These are phyloP conservation scores for Colletotrichum siamense DNA, from an alignment of 2,329 filamentous ascomycete genomes.

Conservation along the genomic window DNA sequence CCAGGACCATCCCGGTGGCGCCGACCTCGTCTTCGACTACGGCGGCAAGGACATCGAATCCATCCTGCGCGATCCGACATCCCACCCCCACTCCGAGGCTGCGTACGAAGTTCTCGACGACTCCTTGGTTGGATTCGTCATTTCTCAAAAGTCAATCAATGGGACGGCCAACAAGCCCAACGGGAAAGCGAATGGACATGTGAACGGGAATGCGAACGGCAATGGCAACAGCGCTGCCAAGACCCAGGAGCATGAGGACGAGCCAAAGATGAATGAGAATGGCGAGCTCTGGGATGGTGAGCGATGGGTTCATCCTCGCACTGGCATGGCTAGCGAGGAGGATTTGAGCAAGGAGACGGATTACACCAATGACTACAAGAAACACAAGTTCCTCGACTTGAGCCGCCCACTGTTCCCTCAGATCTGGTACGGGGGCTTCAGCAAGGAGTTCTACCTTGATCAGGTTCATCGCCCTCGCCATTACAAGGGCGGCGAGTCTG, in stretches of 20 bases:
- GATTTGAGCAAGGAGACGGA: conserved; percentile 91
- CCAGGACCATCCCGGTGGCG: conserved; percentile 88
- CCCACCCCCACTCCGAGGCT: conserved; percentile 86
- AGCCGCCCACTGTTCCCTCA: conserved; percentile 84
- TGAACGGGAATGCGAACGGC: conserved; percentile 11
- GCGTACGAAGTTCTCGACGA: conserved; percentile 98
- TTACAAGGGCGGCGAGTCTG: conserved; percentile 91
- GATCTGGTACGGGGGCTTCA: conserved; percentile 86
- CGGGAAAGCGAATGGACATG: conserved; percentile 35
- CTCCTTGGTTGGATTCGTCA: conserved; percentile 81
- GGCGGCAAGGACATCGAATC: conserved; percentile 84
- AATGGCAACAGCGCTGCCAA: conserved; percentile 39
- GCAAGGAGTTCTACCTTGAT: conserved; percentile 94
- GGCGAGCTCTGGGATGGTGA: conserved; percentile 24
- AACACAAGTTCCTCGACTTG: conserved; percentile 92
- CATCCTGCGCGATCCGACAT: conserved; percentile 82
- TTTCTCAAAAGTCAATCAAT: conserved; percentile 58
- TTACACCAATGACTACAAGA: conserved; percentile 75
- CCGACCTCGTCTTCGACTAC: conserved; percentile 87
- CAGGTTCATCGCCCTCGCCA: conserved; percentile 96
- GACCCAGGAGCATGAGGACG: conserved; percentile 32
- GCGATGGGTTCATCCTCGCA: conserved; percentile 62
- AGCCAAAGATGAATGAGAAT: conserved; percentile 29
- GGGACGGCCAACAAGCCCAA: conserved; percentile 32
- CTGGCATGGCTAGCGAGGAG: conserved; percentile 88